These are phyloP conservation scores for Hericium erinaceus DNA, from an alignment of 768 basidiomycete genomes.

Conservation along the genomic window DNA sequence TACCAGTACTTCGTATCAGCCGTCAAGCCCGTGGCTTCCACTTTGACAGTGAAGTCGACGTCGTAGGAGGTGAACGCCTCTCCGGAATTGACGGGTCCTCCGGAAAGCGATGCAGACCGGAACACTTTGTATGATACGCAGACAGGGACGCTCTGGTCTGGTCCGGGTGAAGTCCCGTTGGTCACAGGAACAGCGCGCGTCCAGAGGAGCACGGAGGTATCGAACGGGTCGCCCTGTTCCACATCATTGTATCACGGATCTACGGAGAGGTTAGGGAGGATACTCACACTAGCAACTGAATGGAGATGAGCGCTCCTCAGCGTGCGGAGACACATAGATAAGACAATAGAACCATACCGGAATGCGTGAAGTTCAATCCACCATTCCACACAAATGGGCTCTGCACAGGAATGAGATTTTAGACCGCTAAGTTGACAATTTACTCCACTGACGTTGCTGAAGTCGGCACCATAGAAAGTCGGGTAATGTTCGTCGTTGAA, in stretches of 20 bases:
- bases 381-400: constrained; percentile 37
- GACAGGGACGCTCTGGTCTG: constrained; percentile 41
- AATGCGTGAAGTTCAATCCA: constrained; percentile 42
- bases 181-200: constrained; percentile 39
- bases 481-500: constrained; percentile 43
- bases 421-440: not conserved
- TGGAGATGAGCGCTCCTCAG: not conserved
- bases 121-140: constrained; percentile 41
- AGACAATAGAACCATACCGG: constrained; percentile 21
- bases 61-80: constrained; percentile 48
- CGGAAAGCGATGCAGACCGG: constrained; percentile 25
- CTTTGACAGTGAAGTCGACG: constrained; percentile 52
- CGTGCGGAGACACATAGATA: no score
- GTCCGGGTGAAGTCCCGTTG: constrained; percentile 20
- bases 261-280: no score
- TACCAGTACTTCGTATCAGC: constrained; percentile 49
- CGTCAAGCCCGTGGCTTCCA: constrained; percentile 41
- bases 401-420: constrained; percentile 15
- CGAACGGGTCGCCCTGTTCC: constrained; percentile 42
- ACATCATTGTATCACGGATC: no score
- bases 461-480: constrained; percentile 39
- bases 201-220: constrained; percentile 47
- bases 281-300: constrained; percentile 41
- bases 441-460: constrained; percentile 31
- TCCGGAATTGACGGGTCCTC: constrained; percentile 30